Base-by-base conservation (phyloP, 805 yeast genomes). In the Kodamaea lidongshanica region DNA sequence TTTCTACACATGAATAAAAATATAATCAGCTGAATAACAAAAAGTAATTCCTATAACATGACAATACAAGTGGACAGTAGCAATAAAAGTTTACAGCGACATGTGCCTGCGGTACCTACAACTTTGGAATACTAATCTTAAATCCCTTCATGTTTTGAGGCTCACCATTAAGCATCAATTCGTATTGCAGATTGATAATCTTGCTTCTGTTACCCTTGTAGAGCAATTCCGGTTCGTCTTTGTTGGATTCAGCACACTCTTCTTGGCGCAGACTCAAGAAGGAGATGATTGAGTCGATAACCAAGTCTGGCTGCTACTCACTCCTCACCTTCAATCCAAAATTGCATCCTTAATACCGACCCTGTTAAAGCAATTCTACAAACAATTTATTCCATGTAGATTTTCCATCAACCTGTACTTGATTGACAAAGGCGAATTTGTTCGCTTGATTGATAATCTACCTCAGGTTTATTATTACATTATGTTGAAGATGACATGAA, bases 381-480 rank as follows among this genome's bases (percentile, higher is more conserved):
- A n/a, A n/a, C n/a, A n/a, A n/a, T n/a, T n/a, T n/a, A n/a, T n/a
- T n/a, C n/a, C n/a, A n/a, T n/a, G n/a, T n/a, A n/a, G n/a, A n/a
- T n/a, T n/a, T n/a, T n/a, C n/a, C n/a, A n/a, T n/a, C n/a, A n/a
- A n/a, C n/a, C n/a, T n/a, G n/a, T n/a, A n/a, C n/a, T n/a, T n/a
- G n/a, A 1, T 37, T 30, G 2, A 38, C 34, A 19, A 57, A 48
- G 30, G 72, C 47, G 17, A 47, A 54, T 2, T 46, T 46, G 10
- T 46, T 52, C 16, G 67, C 52, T 14, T 58, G n/a, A n/a, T n/a
- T n/a, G n/a, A n/a, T n/a, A n/a, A n/a, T n/a, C n/a, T n/a, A n/a
- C 67, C 7, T 64, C 63, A 2, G 80, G 76, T 39, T 71, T 71
- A 84, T 84, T 79, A 6, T 54, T 65, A 0, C 75, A 73, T 2